These are phyloP conservation scores for Apophysomyces variabilis DNA, from an alignment of 371 early-diverging fungal genomes.

Conservation along the genomic window DNA sequence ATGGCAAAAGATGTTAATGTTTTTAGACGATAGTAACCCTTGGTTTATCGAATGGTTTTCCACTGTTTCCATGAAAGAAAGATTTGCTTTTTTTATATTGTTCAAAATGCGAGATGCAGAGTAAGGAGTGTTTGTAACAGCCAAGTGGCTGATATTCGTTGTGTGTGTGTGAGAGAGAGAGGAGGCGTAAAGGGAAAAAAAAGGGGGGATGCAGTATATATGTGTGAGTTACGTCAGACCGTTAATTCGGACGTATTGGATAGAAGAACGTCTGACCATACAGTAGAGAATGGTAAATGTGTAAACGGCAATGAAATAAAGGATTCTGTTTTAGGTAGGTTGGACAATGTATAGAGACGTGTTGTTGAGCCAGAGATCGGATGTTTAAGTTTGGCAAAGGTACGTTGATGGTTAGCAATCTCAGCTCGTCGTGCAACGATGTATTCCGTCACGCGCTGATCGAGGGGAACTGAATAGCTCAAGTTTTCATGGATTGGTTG, in stretches of 20 bases:
- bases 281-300: slow-evolving; percentile 21
- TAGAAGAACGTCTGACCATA: slow-evolving; percentile 9
- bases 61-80: too few relatives aligned
- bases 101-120: too few relatives aligned
- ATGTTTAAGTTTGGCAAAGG: slow-evolving; percentile 42
- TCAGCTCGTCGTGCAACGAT: slow-evolving; percentile 49
- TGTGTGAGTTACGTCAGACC: too few relatives aligned
- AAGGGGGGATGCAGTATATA: too few relatives aligned
- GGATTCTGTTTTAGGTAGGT: slow-evolving; percentile 33
- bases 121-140: not conserved
- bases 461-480: slow-evolving; percentile 40
- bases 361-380: slow-evolving; percentile 38
- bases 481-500: slow-evolving; percentile 41
- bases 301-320: slow-evolving; percentile 38
- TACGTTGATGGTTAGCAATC: slow-evolving; percentile 44
- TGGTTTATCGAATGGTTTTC: too few relatives aligned
- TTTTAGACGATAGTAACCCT: too few relatives aligned
- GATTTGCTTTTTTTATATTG: too few relatives aligned
- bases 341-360: slow-evolving; percentile 50
- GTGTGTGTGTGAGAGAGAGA: not conserved
- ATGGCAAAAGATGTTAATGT: too few relatives aligned
- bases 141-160: slow-evolving; percentile 8
- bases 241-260: too few relatives aligned
- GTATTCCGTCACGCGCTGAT: slow-evolving; percentile 40
- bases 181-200: too few relatives aligned